Conservation (phyloP, 139 green algal species). For the Auxenochlorella protothecoides region DNA sequence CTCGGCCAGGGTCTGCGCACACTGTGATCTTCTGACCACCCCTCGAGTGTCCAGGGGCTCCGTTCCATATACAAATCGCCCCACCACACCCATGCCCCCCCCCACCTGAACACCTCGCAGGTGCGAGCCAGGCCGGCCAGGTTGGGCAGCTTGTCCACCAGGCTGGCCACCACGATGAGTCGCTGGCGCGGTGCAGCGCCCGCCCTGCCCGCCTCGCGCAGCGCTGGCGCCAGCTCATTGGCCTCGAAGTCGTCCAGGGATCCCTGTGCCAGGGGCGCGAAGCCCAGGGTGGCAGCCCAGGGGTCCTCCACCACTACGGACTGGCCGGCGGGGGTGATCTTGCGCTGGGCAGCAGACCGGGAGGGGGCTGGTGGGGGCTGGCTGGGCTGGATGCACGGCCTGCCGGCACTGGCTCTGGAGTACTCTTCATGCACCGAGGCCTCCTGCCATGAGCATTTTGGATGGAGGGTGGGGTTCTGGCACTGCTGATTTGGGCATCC, state of each 20-base stretch:
- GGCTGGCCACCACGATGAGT: constrained; percentile 81
- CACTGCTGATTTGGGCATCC: too few species aligned
- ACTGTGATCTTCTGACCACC: too few species aligned
- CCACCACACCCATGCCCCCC: too few species aligned
- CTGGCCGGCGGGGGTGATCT: constrained; percentile 23
- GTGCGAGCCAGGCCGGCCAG: constrained; percentile 81
- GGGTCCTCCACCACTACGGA: neutral
- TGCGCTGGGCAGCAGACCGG: constrained; percentile 17
- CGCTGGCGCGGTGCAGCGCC: constrained; percentile 29
- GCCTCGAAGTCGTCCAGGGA: neutral
- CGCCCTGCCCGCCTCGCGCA: too few species aligned
- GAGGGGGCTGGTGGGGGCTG: constrained; percentile 5
- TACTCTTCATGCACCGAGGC: too few species aligned
- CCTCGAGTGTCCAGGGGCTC: too few species aligned
- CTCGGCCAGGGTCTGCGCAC: too few species aligned
- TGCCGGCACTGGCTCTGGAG: too few species aligned
- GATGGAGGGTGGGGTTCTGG: too few species aligned
- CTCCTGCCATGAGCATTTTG: too few species aligned
- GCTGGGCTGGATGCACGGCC: constrained; percentile 1
- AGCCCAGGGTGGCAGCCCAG: constrained; percentile 8
- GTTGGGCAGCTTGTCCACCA: constrained; percentile 82
- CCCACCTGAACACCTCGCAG: constrained; percentile 57
- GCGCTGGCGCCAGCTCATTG: neutral
- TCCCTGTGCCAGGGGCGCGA: neutral
- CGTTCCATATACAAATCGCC: too few species aligned